phyloP scores from a whole-genome alignment of 2,329 filamentous ascomycete species.

The Penicillium expansum region DNA sequence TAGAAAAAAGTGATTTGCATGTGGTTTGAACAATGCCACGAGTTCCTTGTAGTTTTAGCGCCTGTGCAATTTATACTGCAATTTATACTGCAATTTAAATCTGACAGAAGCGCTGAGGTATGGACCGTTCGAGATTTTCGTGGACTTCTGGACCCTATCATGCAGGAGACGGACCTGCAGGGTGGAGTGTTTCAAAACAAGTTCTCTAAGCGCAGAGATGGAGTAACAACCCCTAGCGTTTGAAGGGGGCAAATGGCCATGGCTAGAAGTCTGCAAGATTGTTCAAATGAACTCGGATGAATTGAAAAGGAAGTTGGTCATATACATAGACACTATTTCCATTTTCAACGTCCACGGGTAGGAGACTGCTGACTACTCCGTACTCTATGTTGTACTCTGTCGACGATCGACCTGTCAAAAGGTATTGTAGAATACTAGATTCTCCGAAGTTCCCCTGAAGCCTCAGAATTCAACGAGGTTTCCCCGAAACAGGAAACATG shows the following conservation, averaged over 20 bases:
- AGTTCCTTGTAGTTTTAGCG: background rate
- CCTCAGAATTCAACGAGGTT: conserved; percentile 6
- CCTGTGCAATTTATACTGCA: background rate
- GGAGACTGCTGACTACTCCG: no score
- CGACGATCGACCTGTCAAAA: background rate
- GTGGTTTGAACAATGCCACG: background rate
- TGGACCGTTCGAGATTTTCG: background rate
- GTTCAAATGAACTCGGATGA: background rate
- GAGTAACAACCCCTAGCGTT: background rate
- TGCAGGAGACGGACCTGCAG: background rate
- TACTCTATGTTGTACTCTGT: no score
- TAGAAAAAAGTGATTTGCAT: background rate
- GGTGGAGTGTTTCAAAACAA: conserved; percentile 21
- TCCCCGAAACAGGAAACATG: conserved; percentile 1
- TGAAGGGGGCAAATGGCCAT: background rate
- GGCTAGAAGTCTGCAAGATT: background rate
- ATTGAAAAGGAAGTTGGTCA: background rate
- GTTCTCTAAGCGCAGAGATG: conserved; percentile 12
- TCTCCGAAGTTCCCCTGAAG: background rate
- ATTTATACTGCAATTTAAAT: background rate
- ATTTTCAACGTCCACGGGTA: background rate
- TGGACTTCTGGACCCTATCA: background rate
- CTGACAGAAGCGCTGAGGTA: background rate
- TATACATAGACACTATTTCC: background rate
- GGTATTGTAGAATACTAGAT: background rate